Percentiles rank a stretch among this genome's conserved stretches.
These are phyloP conservation scores for Botrytis aclada DNA, from an alignment of 2,329 filamentous ascomycete species.

Conservation along the genomic window DNA sequence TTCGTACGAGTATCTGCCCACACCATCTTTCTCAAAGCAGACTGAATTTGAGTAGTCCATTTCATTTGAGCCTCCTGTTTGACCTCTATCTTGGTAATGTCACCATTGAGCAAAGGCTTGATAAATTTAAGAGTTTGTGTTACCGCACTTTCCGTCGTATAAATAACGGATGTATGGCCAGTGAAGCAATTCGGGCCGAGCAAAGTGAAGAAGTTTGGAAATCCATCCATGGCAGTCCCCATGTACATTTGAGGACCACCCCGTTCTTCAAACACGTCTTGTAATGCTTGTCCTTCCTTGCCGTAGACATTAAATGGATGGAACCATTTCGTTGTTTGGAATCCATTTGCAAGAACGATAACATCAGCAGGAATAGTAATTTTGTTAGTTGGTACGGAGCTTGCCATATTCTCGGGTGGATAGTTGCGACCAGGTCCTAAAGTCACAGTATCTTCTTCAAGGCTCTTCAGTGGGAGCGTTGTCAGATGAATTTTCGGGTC, in stretches of 20 bases:
- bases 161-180: slow-evolving; percentile 55
- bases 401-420: slow-evolving; percentile 37
- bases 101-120: slow-evolving; percentile 47
- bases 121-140: slow-evolving; percentile 54
- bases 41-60: slow-evolving; percentile 48
- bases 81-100: slow-evolving; percentile 46
- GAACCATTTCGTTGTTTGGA: slow-evolving; percentile 52
- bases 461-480: slow-evolving; percentile 47
- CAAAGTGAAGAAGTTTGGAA: slow-evolving; percentile 59
- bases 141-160: slow-evolving; percentile 56
- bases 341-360: slow-evolving; percentile 58
- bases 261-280: slow-evolving; percentile 51
- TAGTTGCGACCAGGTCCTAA: slow-evolving; percentile 50
- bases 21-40: slow-evolving; percentile 45
- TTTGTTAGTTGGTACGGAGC: slow-evolving; percentile 33
- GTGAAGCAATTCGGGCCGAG: slow-evolving; percentile 59
- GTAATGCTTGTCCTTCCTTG: slow-evolving; percentile 45
- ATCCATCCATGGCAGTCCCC: slow-evolving; percentile 54
- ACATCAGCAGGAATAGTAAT: slow-evolving; percentile 51
- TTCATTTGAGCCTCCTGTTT: slow-evolving; percentile 47
- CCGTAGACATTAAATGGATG: slow-evolving; percentile 53
- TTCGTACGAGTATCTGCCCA: slow-evolving; percentile 46
- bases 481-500: slow-evolving; percentile 51
- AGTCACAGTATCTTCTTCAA: slow-evolving; percentile 48
- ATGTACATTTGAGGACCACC: slow-evolving; percentile 58